These are phyloP conservation scores for Inonotus hispidus DNA, from an alignment of 1,284 basidiomycete species.

Conservation along the genomic window DNA sequence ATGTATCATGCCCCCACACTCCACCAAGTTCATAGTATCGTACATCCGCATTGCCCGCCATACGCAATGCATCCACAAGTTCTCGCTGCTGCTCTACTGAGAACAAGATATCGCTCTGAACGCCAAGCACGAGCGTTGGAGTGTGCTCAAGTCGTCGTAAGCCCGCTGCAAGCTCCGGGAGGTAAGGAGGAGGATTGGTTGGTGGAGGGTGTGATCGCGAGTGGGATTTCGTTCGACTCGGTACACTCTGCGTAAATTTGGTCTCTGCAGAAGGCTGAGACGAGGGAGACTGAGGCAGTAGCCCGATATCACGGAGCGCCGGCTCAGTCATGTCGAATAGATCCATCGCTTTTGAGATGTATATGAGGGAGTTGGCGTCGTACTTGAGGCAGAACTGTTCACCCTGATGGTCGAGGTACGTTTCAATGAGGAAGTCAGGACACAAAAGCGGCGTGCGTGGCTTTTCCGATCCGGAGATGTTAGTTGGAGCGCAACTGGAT, in stretches of 20 bases:
- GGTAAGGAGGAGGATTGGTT: conserved; percentile 64
- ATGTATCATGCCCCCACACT: conserved; percentile 98
- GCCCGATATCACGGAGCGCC: conserved; percentile 65
- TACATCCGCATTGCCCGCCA: conserved; percentile 84
- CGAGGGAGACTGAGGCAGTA: conserved; percentile 33
- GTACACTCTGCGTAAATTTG: conserved; percentile 23
- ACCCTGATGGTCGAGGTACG: conserved; percentile 97
- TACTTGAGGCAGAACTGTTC: conserved; percentile 98
- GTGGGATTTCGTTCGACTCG: conserved; percentile 38
- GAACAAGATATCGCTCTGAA: conserved; percentile 96
- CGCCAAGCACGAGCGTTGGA: conserved; percentile 87
- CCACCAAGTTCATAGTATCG: conserved; percentile 97
- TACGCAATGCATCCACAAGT: conserved; percentile 85
- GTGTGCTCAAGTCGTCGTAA: conserved; percentile 72
- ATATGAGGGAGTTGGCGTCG: conserved; percentile 98
- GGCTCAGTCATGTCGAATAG: conserved; percentile 92
- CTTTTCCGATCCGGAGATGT: conserved; percentile 26
- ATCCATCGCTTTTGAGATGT: conserved; percentile 99
- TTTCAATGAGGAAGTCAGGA: conserved; percentile 98
- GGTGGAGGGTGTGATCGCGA: conserved; percentile 70
- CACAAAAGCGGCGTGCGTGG: conserved; percentile 72
- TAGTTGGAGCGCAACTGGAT: conserved; percentile 21
- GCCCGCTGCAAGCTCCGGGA: conserved; percentile 80
- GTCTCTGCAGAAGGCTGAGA: conserved; percentile 24
- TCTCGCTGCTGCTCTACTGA: conserved; percentile 97